Conservation (phyloP, 2,329 filamentous ascomycete species). For the Huntiella decipiens region DNA sequence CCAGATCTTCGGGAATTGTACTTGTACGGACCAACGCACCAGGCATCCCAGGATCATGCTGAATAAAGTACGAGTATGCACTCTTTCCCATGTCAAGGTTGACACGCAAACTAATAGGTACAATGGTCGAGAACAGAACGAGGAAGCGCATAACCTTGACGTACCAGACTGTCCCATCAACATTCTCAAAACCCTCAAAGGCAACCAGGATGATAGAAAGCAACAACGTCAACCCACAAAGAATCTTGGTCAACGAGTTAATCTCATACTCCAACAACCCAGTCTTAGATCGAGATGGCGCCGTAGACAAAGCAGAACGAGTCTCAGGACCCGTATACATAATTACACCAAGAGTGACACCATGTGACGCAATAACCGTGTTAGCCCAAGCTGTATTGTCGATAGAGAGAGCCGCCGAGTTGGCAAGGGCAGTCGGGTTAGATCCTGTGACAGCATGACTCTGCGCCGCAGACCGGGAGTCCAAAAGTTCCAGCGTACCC, state of each 20-base stretch:
- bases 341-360: constrained; percentile 70
- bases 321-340: constrained; percentile 92
- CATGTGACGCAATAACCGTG: constrained; percentile 87
- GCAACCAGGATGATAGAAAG: constrained; percentile 79
- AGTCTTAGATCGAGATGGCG: constrained; percentile 79
- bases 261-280: constrained; percentile 91
- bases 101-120: constrained; percentile 87
- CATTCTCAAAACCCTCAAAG: constrained; percentile 58
- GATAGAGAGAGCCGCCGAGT: constrained; percentile 62
- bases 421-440: constrained; percentile 17
- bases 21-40: constrained; percentile 89
- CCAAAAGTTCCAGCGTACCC: constrained; percentile 63
- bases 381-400: constrained; percentile 99
- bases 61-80: constrained; percentile 89
- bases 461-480: constrained; percentile 31
- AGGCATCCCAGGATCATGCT: constrained; percentile 73
- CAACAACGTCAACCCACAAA: constrained; percentile 72
- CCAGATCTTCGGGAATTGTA: constrained; percentile 91
- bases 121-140: constrained; percentile 96
- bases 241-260: constrained; percentile 88
- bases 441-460: constrained; percentile 14
- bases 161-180: constrained; percentile 60
- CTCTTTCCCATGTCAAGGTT: constrained; percentile 96
- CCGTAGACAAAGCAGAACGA: constrained; percentile 80
- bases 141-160: constrained; percentile 96